Base-by-base conservation (phyloP, 768 basidiomycete genomes). In the Termitomyces heimii region DNA sequence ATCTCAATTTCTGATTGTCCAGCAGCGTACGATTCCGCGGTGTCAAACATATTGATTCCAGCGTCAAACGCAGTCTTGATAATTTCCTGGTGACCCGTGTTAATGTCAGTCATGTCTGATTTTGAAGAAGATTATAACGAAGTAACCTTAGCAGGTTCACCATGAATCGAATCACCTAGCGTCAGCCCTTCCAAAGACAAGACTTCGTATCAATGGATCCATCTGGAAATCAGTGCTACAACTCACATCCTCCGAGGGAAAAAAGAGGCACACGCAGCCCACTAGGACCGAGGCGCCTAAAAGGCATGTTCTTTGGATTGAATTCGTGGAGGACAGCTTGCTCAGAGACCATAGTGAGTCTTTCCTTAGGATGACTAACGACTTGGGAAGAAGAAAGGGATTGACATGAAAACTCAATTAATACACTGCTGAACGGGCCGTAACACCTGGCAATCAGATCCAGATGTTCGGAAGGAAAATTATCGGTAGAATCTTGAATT, bases 11-110 rank as follows among this genome's bases (percentile, higher is more conserved):
- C 90, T 24, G 85, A 86, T 66, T 84, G 75, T 5, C 91, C 89
- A n/a, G 74, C 68, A 4, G 82, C 75, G 59, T 89, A 88, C 4
- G 72, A 74, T 63, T 89, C 86, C 0, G 86, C 87, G 20, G 82
- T 85, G 62, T 89, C 85, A 63, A 88, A 84, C 78, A 86, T 82
- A 70, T 88, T 89, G 73, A 89, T 84, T 0, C 89, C 88, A 67
- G 79, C 74, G 48, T 92, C 88, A 62, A 86, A 90, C 5, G 88
- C 89, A 7, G 79, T 76, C 69, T 86, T 84, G 68, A 93, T 86
- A 63, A 91, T 85, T 35, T 92, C 91, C 82, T 86, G 60, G n/a
- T 18, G 18, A n/a, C 7, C 48, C 51, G 44, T 49, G 34, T 40
- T 32, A 52, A 32, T 40, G 6, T 42, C 42, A 43, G 22, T n/a